Percentiles rank a stretch among this genome's conserved stretches.
Conservation (phyloP, 345 rosid species). For the Euphorbia peplus region DNA sequence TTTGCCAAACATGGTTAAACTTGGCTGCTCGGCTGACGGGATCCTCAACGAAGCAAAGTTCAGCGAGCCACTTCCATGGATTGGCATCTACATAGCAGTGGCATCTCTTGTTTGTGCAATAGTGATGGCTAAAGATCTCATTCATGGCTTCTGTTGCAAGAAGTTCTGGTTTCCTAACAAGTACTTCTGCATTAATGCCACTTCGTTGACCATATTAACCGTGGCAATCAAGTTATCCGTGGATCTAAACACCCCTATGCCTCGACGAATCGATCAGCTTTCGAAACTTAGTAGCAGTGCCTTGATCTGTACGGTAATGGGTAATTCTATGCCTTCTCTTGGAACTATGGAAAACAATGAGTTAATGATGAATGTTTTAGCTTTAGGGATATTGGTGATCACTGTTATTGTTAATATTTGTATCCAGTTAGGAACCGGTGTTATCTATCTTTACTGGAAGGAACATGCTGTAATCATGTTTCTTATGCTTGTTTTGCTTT, state of each 20-base stretch:
- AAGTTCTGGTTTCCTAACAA: conserved; percentile 78
- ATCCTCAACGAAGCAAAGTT: conserved; percentile 51
- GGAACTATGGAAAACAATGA: conserved; percentile 69
- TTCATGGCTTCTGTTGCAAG: conserved; percentile 51
- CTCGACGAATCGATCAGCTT: conserved; percentile 75
- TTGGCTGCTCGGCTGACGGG: conserved; percentile 72
- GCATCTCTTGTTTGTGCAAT: conserved; percentile 70
- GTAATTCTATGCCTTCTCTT: conserved; percentile 82
- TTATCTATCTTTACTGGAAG: conserved; percentile 47
- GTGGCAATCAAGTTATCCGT: conserved; percentile 78
- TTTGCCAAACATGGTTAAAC: conserved; percentile 32
- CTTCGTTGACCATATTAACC: conserved; percentile 61
- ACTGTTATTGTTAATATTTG: conserved; percentile 65
- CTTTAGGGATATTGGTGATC: conserved; percentile 68
- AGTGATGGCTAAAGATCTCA: conserved; percentile 66
- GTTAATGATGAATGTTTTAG: conserved; percentile 49
- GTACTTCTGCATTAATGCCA: conserved; percentile 71
- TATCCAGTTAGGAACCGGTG: conserved; percentile 79
- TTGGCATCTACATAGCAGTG: conserved; percentile 73
- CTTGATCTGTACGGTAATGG: conserved; percentile 72
- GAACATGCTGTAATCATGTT: conserved; percentile 60
- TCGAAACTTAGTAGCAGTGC: conserved; percentile 76
- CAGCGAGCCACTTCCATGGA: conserved; percentile 75
- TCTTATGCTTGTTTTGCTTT: conserved; percentile 57
- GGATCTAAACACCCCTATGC: conserved; percentile 92